These are phyloP conservation scores for Annulohypoxylon truncatum DNA, from an alignment of 2,329 filamentous ascomycete species.

Conservation along the genomic window DNA sequence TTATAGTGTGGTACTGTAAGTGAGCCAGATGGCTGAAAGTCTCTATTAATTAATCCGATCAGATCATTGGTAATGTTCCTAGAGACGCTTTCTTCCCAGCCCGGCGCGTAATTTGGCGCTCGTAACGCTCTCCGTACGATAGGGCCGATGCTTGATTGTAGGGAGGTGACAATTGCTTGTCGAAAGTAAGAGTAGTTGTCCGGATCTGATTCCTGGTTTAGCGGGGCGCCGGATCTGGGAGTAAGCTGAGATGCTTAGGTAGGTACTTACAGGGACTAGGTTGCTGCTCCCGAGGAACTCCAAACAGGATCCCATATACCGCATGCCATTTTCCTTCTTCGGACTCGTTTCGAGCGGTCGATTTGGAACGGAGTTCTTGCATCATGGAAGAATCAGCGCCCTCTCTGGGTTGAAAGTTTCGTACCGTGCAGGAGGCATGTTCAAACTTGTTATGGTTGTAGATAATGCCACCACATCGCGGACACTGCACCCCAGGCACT, in stretches of 20 bases:
- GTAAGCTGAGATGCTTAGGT: background rate
- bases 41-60: background rate
- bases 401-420: background rate
- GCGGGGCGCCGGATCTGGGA: background rate
- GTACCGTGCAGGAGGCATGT: background rate
- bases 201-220: background rate
- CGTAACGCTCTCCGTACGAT: background rate
- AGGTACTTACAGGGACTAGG: slow-evolving; percentile 4
- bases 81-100: background rate
- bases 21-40: background rate
- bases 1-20: background rate
- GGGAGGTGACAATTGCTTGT: background rate
- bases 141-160: background rate
- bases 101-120: too few relatives aligned
- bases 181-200: background rate
- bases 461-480: background rate
- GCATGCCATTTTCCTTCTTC: slow-evolving; percentile 18
- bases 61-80: background rate
- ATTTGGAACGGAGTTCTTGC: background rate
- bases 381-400: background rate
- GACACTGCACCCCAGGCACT: background rate
- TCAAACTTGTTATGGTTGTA: background rate
- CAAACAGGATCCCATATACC: background rate
- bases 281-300: background rate
- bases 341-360: background rate